Conservation (phyloP, 768 basidiomycete species). For the Termitomyces sp. region DNA sequence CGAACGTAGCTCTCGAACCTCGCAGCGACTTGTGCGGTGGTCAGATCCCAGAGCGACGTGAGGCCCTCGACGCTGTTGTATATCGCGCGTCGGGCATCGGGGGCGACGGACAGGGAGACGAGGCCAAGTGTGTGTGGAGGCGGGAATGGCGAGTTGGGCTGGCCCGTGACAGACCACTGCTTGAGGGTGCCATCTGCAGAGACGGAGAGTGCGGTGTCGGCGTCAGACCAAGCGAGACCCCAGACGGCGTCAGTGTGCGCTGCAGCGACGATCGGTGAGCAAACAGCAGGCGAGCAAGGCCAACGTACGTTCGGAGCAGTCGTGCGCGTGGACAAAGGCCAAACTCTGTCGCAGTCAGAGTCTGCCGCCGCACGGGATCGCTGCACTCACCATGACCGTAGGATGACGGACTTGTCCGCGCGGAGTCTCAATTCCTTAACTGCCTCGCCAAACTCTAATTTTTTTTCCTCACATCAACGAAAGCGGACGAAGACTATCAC, state of each 20-base stretch:
- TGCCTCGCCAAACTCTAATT: conserved; percentile 35
- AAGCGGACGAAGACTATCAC: conserved; percentile 77
- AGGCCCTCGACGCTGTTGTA: conserved; percentile 85
- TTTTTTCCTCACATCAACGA: conserved; percentile 82
- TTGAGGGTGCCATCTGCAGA: conserved; percentile 77
- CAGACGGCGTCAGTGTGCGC: conserved; percentile 78
- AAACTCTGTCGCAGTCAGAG: too few relatives aligned
- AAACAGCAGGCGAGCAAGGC: conserved; percentile 20
- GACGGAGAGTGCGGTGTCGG: conserved; percentile 59
- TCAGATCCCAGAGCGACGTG: conserved; percentile 69
- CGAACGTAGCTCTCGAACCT: conserved; percentile 71
- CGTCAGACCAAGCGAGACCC: conserved; percentile 68
- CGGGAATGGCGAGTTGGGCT: conserved; percentile 49
- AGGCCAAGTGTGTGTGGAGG: conserved; percentile 81
- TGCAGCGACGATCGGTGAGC: conserved; percentile 33
- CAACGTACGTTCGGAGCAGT: conserved; percentile 67
- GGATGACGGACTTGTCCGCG: conserved; percentile 36
- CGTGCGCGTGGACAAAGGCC: conserved; percentile 66
- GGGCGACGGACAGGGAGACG: conserved; percentile 70
- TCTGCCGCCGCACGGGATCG: too few relatives aligned
- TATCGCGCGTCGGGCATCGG: conserved; percentile 59
- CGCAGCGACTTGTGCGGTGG: conserved; percentile 52
- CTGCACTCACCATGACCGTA: not conserved
- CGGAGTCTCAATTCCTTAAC: conserved; percentile 36
- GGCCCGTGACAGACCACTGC: conserved; percentile 66